Evolutionary conservation across 495 filamentous ascomycete species (phyloP).

Genomic region (Penicillium verhagenii): DNA sequence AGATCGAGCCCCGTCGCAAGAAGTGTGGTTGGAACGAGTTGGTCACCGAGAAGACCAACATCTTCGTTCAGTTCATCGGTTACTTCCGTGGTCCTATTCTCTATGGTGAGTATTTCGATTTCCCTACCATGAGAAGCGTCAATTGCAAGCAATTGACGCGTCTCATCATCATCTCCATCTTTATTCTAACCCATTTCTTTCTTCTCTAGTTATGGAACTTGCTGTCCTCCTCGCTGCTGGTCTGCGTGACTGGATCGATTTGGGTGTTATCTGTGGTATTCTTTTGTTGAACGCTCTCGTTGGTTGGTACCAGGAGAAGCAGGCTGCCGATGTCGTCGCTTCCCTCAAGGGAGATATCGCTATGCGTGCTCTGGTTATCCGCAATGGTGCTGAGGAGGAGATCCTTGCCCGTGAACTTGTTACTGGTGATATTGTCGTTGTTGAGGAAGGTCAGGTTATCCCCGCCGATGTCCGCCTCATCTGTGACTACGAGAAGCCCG

Average conservation of each 20-base stretch:
- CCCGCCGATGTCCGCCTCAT: constrained; percentile 75
- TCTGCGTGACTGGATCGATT: constrained; percentile 81
- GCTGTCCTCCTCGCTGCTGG: constrained; percentile 76
- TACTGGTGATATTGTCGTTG: constrained; percentile 75
- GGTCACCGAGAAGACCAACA: constrained; percentile 71
- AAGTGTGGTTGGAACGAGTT: constrained; percentile 74
- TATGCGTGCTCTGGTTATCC: constrained; percentile 70
- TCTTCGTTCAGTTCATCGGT: constrained; percentile 72
- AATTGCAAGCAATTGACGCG: constrained; percentile 2
- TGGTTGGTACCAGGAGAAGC: constrained; percentile 87
- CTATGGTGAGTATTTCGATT: constrained; percentile 58
- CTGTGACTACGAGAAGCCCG: constrained; percentile 69
- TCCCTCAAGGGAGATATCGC: constrained; percentile 81
- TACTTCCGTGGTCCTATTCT: constrained; percentile 84
- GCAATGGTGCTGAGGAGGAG: constrained; percentile 67
- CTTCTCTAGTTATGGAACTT: constrained; percentile 71
- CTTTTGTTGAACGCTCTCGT: constrained; percentile 74
- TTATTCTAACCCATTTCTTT: constrained; percentile 7
- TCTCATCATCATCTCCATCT: not conserved
- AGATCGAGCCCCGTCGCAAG: constrained; percentile 66
- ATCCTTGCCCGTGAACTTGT: constrained; percentile 80
- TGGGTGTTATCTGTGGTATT: constrained; percentile 84
- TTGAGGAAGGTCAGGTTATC: constrained; percentile 75
- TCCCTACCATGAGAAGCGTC: not conserved
- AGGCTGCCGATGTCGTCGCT: constrained; percentile 80